These are phyloP conservation scores for Colletotrichum cordylinicola DNA, from an alignment of 2,329 filamentous ascomycete species.

Conservation along the genomic window DNA sequence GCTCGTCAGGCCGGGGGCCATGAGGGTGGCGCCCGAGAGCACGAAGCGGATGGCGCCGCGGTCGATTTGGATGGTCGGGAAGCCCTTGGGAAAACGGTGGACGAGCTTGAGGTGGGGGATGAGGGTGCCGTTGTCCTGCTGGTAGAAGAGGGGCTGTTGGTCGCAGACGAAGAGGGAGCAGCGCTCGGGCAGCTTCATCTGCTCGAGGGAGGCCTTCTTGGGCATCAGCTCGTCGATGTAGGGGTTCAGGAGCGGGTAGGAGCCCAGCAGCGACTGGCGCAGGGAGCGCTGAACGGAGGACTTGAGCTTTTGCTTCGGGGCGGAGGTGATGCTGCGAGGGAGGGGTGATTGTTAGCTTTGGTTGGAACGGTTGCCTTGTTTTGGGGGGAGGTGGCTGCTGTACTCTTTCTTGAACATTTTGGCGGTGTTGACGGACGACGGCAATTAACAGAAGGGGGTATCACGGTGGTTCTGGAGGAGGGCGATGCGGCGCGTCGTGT, in stretches of 20 bases:
- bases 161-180: constrained; percentile 88
- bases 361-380: neutral
- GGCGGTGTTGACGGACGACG: constrained; percentile 23
- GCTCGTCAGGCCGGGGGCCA: constrained; percentile 92
- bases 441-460: neutral
- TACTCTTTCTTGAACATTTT: constrained; percentile 96
- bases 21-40: constrained; percentile 88
- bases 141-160: constrained; percentile 84
- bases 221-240: constrained; percentile 94
- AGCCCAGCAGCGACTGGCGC: constrained; percentile 80
- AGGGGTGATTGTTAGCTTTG: constrained; percentile 26
- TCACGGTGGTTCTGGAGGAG: neutral
- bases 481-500: constrained; percentile 18
- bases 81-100: constrained; percentile 85
- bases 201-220: constrained; percentile 89
- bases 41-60: constrained; percentile 97
- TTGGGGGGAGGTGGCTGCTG: constrained; percentile 32
- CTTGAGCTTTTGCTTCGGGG: constrained; percentile 95
- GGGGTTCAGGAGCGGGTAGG: constrained; percentile 84
- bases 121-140: constrained; percentile 76
- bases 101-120: constrained; percentile 89
- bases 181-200: constrained; percentile 92
- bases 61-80: constrained; percentile 88
- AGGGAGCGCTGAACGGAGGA: constrained; percentile 91
- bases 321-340: constrained; percentile 68